phyloP scores from a whole-genome alignment of 306 rosid genomes.

The Medicago lupulina region DNA sequence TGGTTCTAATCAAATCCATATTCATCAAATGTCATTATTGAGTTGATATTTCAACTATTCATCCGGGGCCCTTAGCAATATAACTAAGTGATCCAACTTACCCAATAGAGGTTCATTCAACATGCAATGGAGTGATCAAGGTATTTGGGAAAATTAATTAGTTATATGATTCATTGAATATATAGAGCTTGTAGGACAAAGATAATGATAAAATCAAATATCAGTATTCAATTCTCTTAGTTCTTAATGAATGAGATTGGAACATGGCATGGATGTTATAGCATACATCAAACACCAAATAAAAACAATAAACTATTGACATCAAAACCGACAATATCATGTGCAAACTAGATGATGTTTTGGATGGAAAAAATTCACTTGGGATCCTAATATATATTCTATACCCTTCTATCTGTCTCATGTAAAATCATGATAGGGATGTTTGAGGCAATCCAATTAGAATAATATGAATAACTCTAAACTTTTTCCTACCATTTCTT shows the following conservation, averaged over 20 bases:
- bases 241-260: slow-evolving; percentile 18
- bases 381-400: slow-evolving; percentile 13
- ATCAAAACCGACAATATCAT: slow-evolving; percentile 57
- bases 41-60: slow-evolving; percentile 42
- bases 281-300: slow-evolving; percentile 32
- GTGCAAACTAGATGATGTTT: slow-evolving; percentile 53
- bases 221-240: background rate
- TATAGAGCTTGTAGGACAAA: slow-evolving; percentile 29
- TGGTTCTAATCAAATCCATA: slow-evolving; percentile 39
- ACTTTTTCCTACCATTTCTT: slow-evolving; percentile 32
- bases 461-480: slow-evolving; percentile 24
- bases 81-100: slow-evolving; percentile 32
- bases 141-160: slow-evolving; percentile 31
- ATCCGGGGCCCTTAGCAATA: background rate
- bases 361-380: slow-evolving; percentile 6
- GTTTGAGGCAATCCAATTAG: slow-evolving; percentile 41
- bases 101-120: slow-evolving; percentile 26
- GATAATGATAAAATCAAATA: slow-evolving; percentile 16
- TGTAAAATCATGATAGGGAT: slow-evolving; percentile 46
- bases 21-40: slow-evolving; percentile 20
- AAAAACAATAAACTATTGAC: slow-evolving; percentile 42
- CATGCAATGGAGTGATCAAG: slow-evolving; percentile 5
- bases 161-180: slow-evolving; percentile 39
- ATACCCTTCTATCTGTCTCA: slow-evolving; percentile 50
- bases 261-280: slow-evolving; percentile 15